These are phyloP conservation scores for Pseudogymnoascus sp. DNA, from an alignment of 2,329 filamentous ascomycete genomes.

Conservation along the genomic window DNA sequence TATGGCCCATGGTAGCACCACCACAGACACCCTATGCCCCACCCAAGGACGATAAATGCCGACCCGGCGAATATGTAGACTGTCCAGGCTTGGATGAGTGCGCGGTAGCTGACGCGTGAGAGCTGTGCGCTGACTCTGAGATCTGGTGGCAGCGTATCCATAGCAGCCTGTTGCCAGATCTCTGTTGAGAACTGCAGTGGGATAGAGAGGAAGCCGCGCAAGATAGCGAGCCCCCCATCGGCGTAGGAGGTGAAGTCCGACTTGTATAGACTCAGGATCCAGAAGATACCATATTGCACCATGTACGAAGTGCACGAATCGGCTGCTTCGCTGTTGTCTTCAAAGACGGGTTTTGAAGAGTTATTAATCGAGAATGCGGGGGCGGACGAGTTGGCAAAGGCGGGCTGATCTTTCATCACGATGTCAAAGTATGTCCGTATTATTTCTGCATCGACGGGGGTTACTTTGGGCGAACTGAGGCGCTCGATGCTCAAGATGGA, in stretches of 20 bases:
- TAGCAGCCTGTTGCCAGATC: slow-evolving; percentile 1
- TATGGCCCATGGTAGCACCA: neutral
- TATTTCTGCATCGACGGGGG: neutral
- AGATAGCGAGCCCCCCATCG: neutral
- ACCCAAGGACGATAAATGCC: neutral
- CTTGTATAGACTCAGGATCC: neutral
- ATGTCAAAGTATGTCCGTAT: slow-evolving; percentile 1
- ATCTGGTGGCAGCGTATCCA: neutral
- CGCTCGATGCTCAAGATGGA: slow-evolving; percentile 4
- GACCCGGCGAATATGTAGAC: neutral
- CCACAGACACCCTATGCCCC: slow-evolving; percentile 2
- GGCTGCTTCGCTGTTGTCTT: neutral
- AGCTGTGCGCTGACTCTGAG: neutral
- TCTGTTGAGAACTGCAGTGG: neutral
- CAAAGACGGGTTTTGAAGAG: neutral
- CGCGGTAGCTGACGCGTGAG: neutral
- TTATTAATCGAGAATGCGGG: neutral
- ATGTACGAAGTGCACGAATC: neutral
- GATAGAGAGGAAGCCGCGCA: slow-evolving; percentile 5
- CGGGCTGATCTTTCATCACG: neutral
- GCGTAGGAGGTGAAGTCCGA: neutral
- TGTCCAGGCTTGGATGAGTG: neutral
- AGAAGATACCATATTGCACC: neutral
- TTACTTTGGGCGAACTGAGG: neutral
- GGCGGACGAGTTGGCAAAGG: neutral